These are phyloP conservation scores for Mariannaea sp. DNA, from an alignment of 2,329 filamentous ascomycete genomes.

Conservation along the genomic window DNA sequence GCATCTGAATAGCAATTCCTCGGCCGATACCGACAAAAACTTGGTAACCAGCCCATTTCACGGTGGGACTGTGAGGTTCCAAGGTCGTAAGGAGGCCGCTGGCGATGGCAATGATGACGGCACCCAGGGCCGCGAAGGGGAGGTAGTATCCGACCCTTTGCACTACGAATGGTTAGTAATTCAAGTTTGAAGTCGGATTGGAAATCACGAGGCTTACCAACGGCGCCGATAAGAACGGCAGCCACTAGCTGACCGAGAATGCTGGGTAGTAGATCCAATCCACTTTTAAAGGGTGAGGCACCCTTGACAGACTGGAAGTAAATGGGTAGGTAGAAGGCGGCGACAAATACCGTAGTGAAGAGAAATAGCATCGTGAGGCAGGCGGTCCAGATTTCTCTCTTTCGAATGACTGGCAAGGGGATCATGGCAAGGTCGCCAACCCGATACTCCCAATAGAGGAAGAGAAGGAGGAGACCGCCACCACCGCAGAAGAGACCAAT, in stretches of 20 bases:
- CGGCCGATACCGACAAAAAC: constrained; percentile 48
- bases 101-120: constrained; percentile 40
- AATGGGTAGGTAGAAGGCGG: constrained; percentile 54
- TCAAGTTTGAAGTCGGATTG: not conserved
- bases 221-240: constrained; percentile 30
- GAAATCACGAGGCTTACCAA: constrained; percentile 19
- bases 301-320: constrained; percentile 57
- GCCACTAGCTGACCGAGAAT: constrained; percentile 34
- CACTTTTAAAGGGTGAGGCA: constrained; percentile 36
- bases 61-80: constrained; percentile 40
- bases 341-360: constrained; percentile 50
- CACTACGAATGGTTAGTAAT: constrained; percentile 14
- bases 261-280: constrained; percentile 38
- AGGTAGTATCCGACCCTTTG: constrained; percentile 49
- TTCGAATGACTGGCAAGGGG: constrained; percentile 49
- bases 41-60: constrained; percentile 52
- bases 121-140: constrained; percentile 47
- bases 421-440: constrained; percentile 56
- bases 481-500: constrained; percentile 53
- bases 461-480: constrained; percentile 46
- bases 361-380: constrained; percentile 50
- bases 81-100: constrained; percentile 51
- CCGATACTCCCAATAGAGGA: constrained; percentile 51
- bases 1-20: constrained; percentile 52
- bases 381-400: constrained; percentile 50